phyloP scores from a whole-genome alignment of 1,139 yeast genomes.

The Yamadazyma kanchanaburiensis region DNA sequence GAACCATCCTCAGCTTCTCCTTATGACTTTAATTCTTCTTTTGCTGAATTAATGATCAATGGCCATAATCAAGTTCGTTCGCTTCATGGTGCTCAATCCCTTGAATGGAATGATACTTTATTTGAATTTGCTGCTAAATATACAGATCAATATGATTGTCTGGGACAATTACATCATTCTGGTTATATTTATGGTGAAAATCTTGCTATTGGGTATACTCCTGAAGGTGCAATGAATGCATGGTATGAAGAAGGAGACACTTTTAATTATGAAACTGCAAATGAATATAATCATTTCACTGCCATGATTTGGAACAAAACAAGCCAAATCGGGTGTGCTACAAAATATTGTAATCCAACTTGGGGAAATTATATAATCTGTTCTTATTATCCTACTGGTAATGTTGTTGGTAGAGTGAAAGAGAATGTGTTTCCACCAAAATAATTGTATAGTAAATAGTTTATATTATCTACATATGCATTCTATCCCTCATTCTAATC shows the following conservation, averaged over 20 bases:
- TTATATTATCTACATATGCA: too few relatives aligned
- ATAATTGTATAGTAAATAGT: too few relatives aligned
- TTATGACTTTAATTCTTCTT: too few relatives aligned
- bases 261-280: constrained; percentile 25
- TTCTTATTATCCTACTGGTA: constrained; percentile 62
- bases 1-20: too few relatives aligned
- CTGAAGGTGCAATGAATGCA: constrained; percentile 28
- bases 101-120: constrained; percentile 30
- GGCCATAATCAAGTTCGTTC: constrained; percentile 29
- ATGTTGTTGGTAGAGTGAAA: constrained; percentile 37
- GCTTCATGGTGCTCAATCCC: constrained; percentile 24
- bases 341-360: constrained; percentile 35
- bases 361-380: constrained; percentile 60
- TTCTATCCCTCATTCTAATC: neutral
- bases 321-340: constrained; percentile 35
- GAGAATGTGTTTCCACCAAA: constrained; percentile 22
- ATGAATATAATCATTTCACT: constrained; percentile 37
- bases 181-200: constrained; percentile 39
- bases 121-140: constrained; percentile 28
- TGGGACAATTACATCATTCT: constrained; percentile 32
- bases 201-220: constrained; percentile 34
- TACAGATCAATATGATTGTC: constrained; percentile 30
- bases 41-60: constrained; percentile 22
- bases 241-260: constrained; percentile 35
- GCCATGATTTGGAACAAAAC: constrained; percentile 39